These are phyloP conservation scores for Elongisporangium senticosum DNA, from an alignment of 352 stramenopile genomes.

Conservation along the genomic window DNA sequence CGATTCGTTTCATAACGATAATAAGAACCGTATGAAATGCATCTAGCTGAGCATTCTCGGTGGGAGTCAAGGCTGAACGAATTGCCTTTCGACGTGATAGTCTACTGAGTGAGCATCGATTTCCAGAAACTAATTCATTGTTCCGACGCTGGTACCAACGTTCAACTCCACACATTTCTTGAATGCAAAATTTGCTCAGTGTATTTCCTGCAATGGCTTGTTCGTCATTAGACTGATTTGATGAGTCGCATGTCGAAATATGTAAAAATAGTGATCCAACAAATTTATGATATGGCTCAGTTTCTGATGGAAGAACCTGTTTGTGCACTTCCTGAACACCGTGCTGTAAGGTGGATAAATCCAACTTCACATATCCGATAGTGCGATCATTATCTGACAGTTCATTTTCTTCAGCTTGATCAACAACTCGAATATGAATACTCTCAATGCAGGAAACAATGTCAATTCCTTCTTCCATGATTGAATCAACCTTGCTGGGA, in stretches of 20 bases:
- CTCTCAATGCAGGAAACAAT: conserved; percentile 30
- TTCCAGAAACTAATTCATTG: not conserved
- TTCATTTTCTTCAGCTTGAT: conserved; percentile 14
- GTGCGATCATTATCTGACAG: conserved; percentile 3
- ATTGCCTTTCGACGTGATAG: conserved; percentile 9
- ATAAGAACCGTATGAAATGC: conserved; percentile 45
- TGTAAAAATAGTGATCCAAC: conserved; percentile 37
- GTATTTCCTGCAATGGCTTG: not conserved
- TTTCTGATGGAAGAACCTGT: conserved; percentile 29
- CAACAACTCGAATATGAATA: conserved; percentile 42
- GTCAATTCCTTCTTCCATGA: conserved; percentile 14
- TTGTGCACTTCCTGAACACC: conserved; percentile 36
- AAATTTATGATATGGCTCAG: conserved; percentile 46
- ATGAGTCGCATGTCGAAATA: conserved; percentile 16
- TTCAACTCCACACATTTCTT: conserved; percentile 15
- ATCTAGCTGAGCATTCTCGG: conserved; percentile 58
- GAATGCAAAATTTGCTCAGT: not conserved
- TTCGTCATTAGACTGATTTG: not conserved
- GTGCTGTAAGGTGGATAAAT: conserved; percentile 31
- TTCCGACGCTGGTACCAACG: conserved; percentile 28
- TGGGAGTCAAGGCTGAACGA: conserved; percentile 43
- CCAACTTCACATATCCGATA: conserved; percentile 43
- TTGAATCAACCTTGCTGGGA: not conserved
- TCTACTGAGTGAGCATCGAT: not conserved
- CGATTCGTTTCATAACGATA: conserved; percentile 47